Evolutionary conservation across 768 basidiomycete species (phyloP).

Genomic region (Mycena indigotica): DNA sequence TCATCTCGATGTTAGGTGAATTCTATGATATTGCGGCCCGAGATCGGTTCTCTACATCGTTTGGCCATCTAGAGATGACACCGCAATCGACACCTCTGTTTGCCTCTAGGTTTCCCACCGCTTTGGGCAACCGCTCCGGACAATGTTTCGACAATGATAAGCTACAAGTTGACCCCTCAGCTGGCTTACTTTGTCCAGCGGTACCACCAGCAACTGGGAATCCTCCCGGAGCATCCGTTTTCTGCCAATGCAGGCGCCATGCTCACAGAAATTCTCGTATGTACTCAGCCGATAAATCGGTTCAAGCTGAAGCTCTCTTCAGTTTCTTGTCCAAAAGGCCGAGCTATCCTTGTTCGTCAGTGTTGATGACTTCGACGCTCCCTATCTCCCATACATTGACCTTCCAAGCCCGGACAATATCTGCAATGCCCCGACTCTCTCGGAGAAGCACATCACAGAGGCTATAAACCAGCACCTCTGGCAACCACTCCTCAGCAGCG

Average conservation of each 20-base stretch:
- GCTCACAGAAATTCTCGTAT: not conserved
- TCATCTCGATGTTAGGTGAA: not conserved
- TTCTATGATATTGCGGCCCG: not conserved
- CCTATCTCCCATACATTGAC: too few species aligned
- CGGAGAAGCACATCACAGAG: not conserved
- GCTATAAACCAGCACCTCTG: not conserved
- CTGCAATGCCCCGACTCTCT: not conserved
- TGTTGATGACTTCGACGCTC: not conserved
- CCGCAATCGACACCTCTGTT: not conserved
- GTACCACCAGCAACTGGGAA: too few species aligned
- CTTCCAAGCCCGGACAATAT: not conserved
- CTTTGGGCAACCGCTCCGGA: not conserved
- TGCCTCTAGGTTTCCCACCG: not conserved
- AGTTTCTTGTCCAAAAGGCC: not conserved
- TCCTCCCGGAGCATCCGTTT: too few species aligned
- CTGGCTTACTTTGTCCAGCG: not conserved
- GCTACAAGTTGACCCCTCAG: too few species aligned
- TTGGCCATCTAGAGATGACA: not conserved
- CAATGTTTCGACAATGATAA: not conserved
- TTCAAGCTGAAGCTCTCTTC: too few species aligned
- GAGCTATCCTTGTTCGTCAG: not conserved
- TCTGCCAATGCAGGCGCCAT: not conserved
- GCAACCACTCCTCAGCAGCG: not conserved
- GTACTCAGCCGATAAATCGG: not conserved
- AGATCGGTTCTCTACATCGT: not conserved